Percentiles rank a stretch among this genome's conserved stretches.
Conservation (phyloP, 164 flowering plant genomes). For the Aristolochia californica region DNA sequence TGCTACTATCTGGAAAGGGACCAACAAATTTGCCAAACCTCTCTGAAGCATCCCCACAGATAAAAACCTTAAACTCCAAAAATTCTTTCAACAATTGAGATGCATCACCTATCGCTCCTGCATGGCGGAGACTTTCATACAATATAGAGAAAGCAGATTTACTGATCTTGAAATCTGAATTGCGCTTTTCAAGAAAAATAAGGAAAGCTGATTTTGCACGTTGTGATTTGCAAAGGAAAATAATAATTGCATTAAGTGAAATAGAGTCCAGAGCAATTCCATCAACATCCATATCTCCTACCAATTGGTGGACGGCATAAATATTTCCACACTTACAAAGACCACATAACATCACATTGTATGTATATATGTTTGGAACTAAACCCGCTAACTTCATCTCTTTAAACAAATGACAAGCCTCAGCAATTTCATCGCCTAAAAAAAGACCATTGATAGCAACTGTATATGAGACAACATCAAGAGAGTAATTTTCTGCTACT, state of each 20-base stretch:
- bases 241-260: constrained; percentile 15
- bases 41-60: background rate
- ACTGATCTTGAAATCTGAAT: constrained; percentile 23
- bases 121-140: constrained; percentile 8
- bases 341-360: constrained; percentile 30
- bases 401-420: constrained; percentile 32
- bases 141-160: constrained; percentile 9
- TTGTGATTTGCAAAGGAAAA: constrained; percentile 17
- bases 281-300: constrained; percentile 29
- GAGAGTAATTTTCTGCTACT: constrained; percentile 16
- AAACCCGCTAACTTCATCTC: constrained; percentile 48
- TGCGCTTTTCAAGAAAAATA: constrained; percentile 19
- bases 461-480: constrained; percentile 49
- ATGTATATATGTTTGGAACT: constrained; percentile 30
- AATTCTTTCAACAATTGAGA: constrained; percentile 7
- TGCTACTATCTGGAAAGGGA: background rate
- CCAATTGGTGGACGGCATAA: constrained; percentile 21
- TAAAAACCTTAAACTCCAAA: constrained; percentile 6
- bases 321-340: constrained; percentile 31
- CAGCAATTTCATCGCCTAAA: constrained; percentile 27
- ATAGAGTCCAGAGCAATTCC: constrained; percentile 17
- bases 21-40: background rate
- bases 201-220: constrained; percentile 13
- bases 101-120: constrained; percentile 11
- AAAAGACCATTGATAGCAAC: constrained; percentile 45